Base-by-base conservation (phyloP, 2,329 filamentous ascomycete species). In the Teratosphaeria pseudoeucalypti region DNA sequence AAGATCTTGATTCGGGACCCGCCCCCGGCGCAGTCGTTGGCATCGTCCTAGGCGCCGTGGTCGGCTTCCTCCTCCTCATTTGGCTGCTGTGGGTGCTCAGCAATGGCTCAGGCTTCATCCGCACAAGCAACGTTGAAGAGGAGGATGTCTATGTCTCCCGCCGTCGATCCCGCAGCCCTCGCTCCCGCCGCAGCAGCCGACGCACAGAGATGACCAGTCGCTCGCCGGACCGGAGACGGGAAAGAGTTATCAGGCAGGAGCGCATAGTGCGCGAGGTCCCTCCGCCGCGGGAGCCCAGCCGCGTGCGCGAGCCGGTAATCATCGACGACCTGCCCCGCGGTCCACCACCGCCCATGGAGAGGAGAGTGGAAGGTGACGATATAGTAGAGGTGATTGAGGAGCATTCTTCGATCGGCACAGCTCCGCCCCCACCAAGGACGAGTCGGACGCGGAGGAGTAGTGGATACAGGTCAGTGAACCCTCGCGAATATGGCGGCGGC, bases 351-450 rank as follows among this genome's bases (percentile, higher is more conserved):
- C 37, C 37, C 5, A 43, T 43, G 7, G 72, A 71, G 64, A 66
- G 70, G 61, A 72, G 75, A 61, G 78, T 79, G 16, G 76, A 75
- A 52, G 74, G 76, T 49, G 80, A 81, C 55, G 79, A 83, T 69
- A 73, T 82, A n/a, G 77, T 84, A 2, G 62, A 84, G 70, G 82
- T 84, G 9, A 77, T 81, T 60, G 82, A 85, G 70, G 82, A 84
- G 70, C 75, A 79, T 58, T 78, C 77, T 5, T 72, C 73, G 19
- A 73, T 78, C 49, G 69, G 70, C 6, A 65, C 63, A 64, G 60
- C 64, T 66, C 72, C 71, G 54, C 71, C 68, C 64, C 74, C 71
- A 53, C 71, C 73, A 55, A 68, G 67, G 62, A 67, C 73, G 62
- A 70, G 72, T 61, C 73, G 73, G 55, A 75, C 73, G 57, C 67